A percentile compares a stretch with the other conserved stretches of the same genome.
Conservation (phyloP, 2,329 filamentous ascomycete genomes). For the Stemphylium beticola region DNA sequence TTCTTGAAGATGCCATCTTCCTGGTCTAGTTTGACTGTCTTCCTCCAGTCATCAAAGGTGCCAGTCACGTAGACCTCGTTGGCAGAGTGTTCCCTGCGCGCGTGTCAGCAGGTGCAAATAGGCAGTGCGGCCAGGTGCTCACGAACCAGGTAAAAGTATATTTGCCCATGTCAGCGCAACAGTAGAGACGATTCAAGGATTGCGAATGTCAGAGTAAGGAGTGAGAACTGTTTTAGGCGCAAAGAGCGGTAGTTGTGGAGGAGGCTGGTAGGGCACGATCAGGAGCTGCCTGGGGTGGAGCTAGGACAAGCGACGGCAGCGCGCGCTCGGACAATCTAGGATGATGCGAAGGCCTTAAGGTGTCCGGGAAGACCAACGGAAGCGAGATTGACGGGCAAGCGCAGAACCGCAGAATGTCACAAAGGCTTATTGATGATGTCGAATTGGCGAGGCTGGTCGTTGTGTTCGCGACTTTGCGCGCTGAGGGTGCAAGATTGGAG, state of each 20-base stretch:
- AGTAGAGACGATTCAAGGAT: conserved; percentile 23
- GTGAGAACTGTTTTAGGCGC: conserved; percentile 39
- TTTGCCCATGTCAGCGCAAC: conserved; percentile 62
- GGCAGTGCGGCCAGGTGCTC: conserved; percentile 1
- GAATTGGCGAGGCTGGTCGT: conserved; percentile 30
- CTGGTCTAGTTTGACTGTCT: conserved; percentile 83
- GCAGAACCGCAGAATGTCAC: conserved; percentile 14
- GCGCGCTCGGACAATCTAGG: conserved; percentile 32
- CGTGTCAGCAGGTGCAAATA: conserved; percentile 25
- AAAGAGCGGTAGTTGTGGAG: conserved; percentile 23
- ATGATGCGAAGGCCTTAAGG: conserved; percentile 26
- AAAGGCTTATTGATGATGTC: conserved; percentile 8
- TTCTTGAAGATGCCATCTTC: conserved; percentile 76
- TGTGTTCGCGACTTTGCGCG: conserved; percentile 12
- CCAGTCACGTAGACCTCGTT: conserved; percentile 93
- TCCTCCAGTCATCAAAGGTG: conserved; percentile 92
- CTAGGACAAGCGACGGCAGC: conserved; percentile 22
- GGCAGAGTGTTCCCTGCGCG: conserved; percentile 76
- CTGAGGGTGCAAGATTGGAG: conserved; percentile 13
- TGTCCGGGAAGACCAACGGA: conserved; percentile 1
- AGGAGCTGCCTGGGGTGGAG: conserved; percentile 33
- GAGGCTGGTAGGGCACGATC: conserved; percentile 31
- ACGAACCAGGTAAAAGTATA: conserved; percentile 74
- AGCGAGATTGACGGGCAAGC: conserved; percentile 22
- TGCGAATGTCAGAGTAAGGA: conserved; percentile 19